Evolutionary conservation across 2,329 filamentous ascomycete genomes (phyloP).

Genomic region (Verticillium dahliae): DNA sequence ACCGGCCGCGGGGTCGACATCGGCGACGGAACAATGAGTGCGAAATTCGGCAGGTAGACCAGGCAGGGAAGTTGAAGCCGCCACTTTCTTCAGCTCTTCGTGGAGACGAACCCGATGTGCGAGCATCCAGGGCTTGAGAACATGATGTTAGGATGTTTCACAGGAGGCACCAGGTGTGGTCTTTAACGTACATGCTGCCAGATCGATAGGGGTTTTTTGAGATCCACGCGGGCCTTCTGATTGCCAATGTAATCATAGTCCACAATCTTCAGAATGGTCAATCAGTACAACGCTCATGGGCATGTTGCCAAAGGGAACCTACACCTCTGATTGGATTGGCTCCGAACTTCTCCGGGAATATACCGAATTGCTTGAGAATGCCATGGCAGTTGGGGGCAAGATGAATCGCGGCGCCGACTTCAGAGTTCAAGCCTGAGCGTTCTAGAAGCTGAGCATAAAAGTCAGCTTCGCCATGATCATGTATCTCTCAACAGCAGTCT

Average conservation of each 20-base stretch:
- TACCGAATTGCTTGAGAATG: slow-evolving; percentile 36
- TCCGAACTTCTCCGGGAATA: slow-evolving; percentile 29
- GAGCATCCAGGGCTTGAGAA: slow-evolving; percentile 30
- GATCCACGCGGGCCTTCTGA: slow-evolving; percentile 23
- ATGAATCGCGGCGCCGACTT: slow-evolving; percentile 57
- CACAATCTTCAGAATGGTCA: slow-evolving; percentile 14
- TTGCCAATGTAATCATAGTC: slow-evolving; percentile 31
- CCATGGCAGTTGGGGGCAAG: slow-evolving; percentile 56
- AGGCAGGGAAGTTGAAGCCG: slow-evolving; percentile 25
- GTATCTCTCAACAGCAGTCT: slow-evolving; percentile 16
- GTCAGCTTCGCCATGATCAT: background rate
- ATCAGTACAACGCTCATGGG: slow-evolving; percentile 10
- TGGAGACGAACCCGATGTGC: slow-evolving; percentile 47
- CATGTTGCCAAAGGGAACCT: slow-evolving; percentile 11
- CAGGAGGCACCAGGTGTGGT: background rate
- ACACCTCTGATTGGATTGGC: slow-evolving; percentile 19
- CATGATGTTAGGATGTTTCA: background rate
- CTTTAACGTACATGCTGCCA: slow-evolving; percentile 29
- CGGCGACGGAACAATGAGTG: slow-evolving; percentile 32
- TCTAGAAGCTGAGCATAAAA: slow-evolving; percentile 22
- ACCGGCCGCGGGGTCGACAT: slow-evolving; percentile 31
- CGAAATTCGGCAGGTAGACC: slow-evolving; percentile 30
- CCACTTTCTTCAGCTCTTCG: slow-evolving; percentile 36
- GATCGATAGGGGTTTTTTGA: slow-evolving; percentile 25
- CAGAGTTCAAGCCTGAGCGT: slow-evolving; percentile 47